phyloP scores from a whole-genome alignment of 257 asterid species.

The Mentha longifolia region DNA sequence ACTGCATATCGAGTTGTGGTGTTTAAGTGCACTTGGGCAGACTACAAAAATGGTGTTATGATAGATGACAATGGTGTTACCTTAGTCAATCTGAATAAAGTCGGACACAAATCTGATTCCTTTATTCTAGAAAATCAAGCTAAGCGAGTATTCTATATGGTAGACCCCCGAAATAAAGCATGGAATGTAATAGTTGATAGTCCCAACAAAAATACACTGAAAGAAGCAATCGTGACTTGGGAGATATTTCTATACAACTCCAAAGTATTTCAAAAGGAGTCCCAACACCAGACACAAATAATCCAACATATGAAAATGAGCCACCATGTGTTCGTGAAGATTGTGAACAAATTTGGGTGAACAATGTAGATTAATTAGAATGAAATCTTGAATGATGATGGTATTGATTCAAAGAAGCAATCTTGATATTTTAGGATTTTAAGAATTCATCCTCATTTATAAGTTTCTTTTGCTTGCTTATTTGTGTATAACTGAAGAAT shows the following conservation, averaged over 20 bases:
- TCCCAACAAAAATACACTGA: neutral
- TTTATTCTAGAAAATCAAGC: neutral
- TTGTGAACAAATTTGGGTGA: neutral
- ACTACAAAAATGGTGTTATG: neutral
- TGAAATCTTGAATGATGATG: too few relatives aligned
- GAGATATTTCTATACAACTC: neutral
- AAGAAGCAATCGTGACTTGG: neutral
- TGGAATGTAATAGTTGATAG: neutral
- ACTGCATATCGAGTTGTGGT: neutral
- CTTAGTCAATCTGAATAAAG: neutral
- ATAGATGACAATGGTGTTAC: neutral
- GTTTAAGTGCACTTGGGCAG: neutral
- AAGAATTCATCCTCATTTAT: too few relatives aligned
- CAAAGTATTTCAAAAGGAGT: neutral
- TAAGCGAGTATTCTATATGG: neutral
- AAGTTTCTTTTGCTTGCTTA: too few relatives aligned
- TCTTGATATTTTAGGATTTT: too few relatives aligned
- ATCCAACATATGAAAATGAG: neutral
- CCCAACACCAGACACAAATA: neutral
- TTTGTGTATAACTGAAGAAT: too few relatives aligned
- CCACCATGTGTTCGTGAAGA: conserved; percentile 3
- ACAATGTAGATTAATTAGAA: neutral
- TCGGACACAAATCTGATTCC: neutral
- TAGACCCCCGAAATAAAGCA: neutral
- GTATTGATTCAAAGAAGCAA: too few relatives aligned